Conservation (phyloP, 768 basidiomycete species). For the Suillus tomentosus region DNA sequence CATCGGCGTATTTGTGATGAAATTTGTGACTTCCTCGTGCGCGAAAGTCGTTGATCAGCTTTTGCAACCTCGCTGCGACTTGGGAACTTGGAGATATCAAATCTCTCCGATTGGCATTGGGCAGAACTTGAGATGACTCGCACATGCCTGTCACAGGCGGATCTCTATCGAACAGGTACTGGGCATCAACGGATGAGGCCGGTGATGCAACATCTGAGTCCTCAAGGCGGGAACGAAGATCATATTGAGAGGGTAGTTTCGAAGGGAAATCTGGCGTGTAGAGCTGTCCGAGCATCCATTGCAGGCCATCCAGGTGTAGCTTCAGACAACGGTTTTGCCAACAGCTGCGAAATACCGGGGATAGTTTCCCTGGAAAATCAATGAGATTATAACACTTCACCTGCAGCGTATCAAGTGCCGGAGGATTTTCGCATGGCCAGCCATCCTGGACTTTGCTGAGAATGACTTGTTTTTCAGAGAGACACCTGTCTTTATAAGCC, state of each 20-base stretch:
- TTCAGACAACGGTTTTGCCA: neutral
- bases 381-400: neutral
- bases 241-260: neutral
- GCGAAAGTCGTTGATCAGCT: constrained; percentile 12
- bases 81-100: neutral
- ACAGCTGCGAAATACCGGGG: neutral
- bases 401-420: neutral
- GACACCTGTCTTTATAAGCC: neutral
- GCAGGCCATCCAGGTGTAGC: neutral
- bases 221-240: neutral
- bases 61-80: constrained; percentile 1
- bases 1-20: constrained; percentile 16
- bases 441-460: neutral
- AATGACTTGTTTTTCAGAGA: neutral
- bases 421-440: neutral
- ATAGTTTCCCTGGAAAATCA: neutral
- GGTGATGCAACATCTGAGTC: neutral
- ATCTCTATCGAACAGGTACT: constrained; percentile 9
- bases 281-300: neutral
- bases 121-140: neutral
- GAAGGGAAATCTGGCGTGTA: no score
- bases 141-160: constrained; percentile 1
- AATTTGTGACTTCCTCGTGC: constrained; percentile 9
- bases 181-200: neutral
- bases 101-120: neutral